These are phyloP conservation scores for Flaveria bidentis DNA, from an alignment of 129 eudicot species.

Conservation along the genomic window DNA sequence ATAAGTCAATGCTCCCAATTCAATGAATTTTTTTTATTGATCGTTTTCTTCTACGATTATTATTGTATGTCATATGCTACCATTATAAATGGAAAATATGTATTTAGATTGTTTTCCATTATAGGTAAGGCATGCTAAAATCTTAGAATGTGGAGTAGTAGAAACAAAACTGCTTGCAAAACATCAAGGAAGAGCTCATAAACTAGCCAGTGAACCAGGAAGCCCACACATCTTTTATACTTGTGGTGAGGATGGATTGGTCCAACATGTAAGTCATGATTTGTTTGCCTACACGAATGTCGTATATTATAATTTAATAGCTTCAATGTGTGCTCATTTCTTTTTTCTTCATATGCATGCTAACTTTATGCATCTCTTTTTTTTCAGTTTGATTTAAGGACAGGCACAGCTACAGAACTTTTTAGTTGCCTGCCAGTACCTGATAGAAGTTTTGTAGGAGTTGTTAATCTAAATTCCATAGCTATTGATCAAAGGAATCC, in stretches of 20 bases:
- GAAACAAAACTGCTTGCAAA: conserved; percentile 58
- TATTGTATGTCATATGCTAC: not conserved
- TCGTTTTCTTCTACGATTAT: not conserved
- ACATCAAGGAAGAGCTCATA: conserved; percentile 79
- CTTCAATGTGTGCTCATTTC: not conserved
- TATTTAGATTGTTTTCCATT: not conserved
- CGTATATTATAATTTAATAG: not conserved
- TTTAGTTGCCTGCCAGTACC: conserved; percentile 54
- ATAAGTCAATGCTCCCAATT: too few relatives aligned
- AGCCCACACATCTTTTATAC: conserved; percentile 83
- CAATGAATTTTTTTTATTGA: not conserved
- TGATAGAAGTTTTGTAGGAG: conserved; percentile 36
- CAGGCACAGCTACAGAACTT: conserved; percentile 56
- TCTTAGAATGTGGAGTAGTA: conserved; percentile 63
- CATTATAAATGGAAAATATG: not conserved
- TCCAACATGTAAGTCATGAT: conserved; percentile 71
- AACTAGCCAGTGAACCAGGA: conserved; percentile 89
- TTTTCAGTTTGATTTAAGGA: conserved; percentile 76
- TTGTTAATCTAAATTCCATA: conserved; percentile 58
- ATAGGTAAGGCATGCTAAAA: conserved; percentile 78
- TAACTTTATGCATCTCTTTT: not conserved
- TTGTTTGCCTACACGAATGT: not conserved
- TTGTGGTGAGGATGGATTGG: conserved; percentile 88
- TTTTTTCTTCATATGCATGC: not conserved
- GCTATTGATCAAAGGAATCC: conserved; percentile 78